Evolutionary conservation across 495 filamentous ascomycete species (phyloP), one percentile per base, ranked within the genome.

Genomic region (Penicillium verhagenii): DNA sequence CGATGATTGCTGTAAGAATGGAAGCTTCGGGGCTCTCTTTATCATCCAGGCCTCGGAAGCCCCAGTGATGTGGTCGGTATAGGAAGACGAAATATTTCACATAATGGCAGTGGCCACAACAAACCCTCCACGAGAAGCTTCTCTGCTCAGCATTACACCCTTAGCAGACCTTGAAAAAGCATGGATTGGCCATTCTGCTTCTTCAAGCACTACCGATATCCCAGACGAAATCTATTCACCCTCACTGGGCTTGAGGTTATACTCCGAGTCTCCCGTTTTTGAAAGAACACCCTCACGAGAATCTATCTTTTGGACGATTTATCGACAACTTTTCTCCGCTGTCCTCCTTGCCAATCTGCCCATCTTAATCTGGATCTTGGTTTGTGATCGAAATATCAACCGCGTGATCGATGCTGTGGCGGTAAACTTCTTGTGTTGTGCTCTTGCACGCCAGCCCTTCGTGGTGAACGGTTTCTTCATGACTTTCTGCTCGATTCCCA

Each of bases 381-480:
- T 31, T 8, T 31, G 6, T 31, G 28, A 31, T 31, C 6, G 28
- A 31, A 31, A 11, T 31, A 31, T 31, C 7, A 11, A 10, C 1
- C 28, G 28, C 1, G 28, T 31, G 7, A 11, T 11, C 28, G 28
- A 31, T 31, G 28, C 28, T 31, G 7, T 11, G 13, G 28, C 28
- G 5, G 28, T 11, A 11, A 79, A 79, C 46, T 54, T 78, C 20
- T 53, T 64, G 2, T 57, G 62, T 8, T 61, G 71, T n/a, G 66
- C 76, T 33, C 65, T 86, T 18, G 81, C 85, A 55, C 81, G 86
- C 5, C 83, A 87, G 55, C 85, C 88, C 50, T 77, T 84, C 47
- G 71, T 87, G 29, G 76, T 90, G 61, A 90, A 90, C 63, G 55
- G 74, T 18, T 70, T 86, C 10, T 89, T 84, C 59, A 71, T 70